Base-by-base conservation (phyloP, 768 basidiomycete genomes). In the Dioszegia hungarica region DNA sequence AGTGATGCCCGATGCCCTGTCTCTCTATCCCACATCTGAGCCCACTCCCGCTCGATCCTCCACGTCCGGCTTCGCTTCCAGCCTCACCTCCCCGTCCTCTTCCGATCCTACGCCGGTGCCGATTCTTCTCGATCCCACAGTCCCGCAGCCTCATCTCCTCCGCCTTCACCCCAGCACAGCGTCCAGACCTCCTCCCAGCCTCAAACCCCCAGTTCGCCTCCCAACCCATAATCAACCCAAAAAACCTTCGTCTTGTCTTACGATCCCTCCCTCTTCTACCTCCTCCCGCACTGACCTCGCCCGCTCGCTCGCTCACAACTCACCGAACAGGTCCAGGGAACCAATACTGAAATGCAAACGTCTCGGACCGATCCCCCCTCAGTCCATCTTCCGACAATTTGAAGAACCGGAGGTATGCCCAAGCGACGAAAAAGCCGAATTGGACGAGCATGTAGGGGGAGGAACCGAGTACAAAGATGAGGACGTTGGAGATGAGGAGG, bases 401-500 rank as follows among this genome's bases (percentile, higher is more conserved):
- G 81, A 97, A 91, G 80, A 99, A 98, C 34, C 95, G 85, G 31
- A 99, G 83, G 78, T 95, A 99, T 52, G 89, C 81, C 88, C 91
- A 99, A 29, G 88, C 83, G 8, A 92, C 88, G 55, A 95, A 87
- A 91, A 94, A 99, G n/a, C 94, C 95, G 74, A 97, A 99, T 72
- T 99, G 95, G 62, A 98, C 92, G 44, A 72, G 66, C 38, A 75
- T 75, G 57, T 68, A 73, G 0, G 76, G 76, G 19, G 66, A 70
- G 20, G 66, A 54, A 15, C 68, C 70, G 24, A 74, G 59, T 12
- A 75, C 40, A 44, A 75, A 31, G 47, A 69, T 63, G 20, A 75
- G 60, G 25, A 95, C 82, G 58, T 88, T 90, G 10, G 93, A 97
- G 55, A 97, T 77, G 1, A 89, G 87, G 57, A 98, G 82, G 77